Conservation (phyloP, 139 green algal species). For the Chloropicon primus region DNA sequence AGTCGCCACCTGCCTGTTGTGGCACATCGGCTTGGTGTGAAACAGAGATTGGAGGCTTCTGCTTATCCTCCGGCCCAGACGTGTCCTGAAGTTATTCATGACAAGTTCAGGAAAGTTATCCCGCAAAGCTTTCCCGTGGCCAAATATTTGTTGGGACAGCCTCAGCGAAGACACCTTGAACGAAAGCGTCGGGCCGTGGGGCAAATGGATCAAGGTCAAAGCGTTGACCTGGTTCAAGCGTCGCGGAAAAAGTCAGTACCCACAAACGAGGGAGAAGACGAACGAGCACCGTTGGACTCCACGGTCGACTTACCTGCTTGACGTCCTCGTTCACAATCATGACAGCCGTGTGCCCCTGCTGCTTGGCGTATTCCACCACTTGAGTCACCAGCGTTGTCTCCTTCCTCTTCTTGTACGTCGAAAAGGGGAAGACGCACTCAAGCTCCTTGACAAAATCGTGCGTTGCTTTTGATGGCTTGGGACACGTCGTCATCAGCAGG, state of each 20-base stretch:
- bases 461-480: neutral
- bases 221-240: constrained; percentile 40
- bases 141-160: constrained; percentile 69
- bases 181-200: constrained; percentile 70
- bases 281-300: too few species aligned
- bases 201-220: constrained; percentile 76
- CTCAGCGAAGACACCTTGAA: constrained; percentile 69
- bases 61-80: constrained; percentile 66
- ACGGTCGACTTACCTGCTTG: constrained; percentile 51
- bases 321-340: constrained; percentile 84
- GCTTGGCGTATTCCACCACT: neutral
- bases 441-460: neutral
- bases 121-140: constrained; percentile 45
- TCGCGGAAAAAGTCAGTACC: too few species aligned
- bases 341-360: constrained; percentile 40
- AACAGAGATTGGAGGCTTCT: constrained; percentile 88
- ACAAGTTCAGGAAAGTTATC: constrained; percentile 64
- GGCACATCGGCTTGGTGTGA: constrained; percentile 78
- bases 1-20: constrained; percentile 74
- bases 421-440: neutral
- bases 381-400: neutral
- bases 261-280: too few species aligned
- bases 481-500: neutral
- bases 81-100: constrained; percentile 87
- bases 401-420: neutral